These are phyloP conservation scores for Staphylotrichum longicolle DNA, from an alignment of 495 filamentous ascomycete species.

Conservation along the genomic window DNA sequence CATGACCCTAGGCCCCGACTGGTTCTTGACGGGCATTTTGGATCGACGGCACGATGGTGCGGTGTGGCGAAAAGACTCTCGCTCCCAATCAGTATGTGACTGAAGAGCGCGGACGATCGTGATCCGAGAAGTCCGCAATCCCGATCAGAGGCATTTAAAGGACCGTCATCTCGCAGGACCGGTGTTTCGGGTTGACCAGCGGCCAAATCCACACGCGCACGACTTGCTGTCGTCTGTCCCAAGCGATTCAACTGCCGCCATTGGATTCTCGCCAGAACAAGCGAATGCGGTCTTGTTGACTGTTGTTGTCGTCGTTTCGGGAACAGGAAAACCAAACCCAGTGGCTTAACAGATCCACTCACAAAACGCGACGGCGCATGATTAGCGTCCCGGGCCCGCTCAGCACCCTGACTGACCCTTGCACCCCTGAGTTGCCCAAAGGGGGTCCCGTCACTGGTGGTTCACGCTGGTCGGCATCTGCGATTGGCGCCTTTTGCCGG, in stretches of 20 bases:
- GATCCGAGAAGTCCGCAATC: slow-evolving; percentile 19
- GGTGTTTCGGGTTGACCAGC: slow-evolving; percentile 2
- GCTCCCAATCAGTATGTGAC: background rate
- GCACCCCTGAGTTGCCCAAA: too few relatives aligned
- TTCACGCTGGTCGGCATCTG: background rate
- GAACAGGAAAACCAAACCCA: background rate
- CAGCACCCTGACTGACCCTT: too few relatives aligned
- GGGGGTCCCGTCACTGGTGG: slow-evolving; percentile 14
- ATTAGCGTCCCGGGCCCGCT: slow-evolving; percentile 15
- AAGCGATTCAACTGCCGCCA: background rate
- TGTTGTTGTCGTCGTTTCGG: background rate
- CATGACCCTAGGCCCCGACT: too few relatives aligned
- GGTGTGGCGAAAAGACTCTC: slow-evolving; percentile 13
- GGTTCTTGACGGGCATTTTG: background rate
- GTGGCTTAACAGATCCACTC: slow-evolving; percentile 6
- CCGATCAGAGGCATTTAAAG: slow-evolving; percentile 12
- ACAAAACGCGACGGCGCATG: slow-evolving; percentile 10
- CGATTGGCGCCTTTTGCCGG: slow-evolving; percentile 23
- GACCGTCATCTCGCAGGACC: background rate
- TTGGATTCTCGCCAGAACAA: too few relatives aligned
- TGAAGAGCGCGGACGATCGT: slow-evolving; percentile 15
- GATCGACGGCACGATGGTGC: slow-evolving; percentile 13
- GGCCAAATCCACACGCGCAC: background rate
- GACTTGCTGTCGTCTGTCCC: background rate
- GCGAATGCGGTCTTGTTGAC: background rate